These are phyloP conservation scores for Phlebiopsis gigantea DNA, from an alignment of 768 basidiomycete genomes.

Conservation along the genomic window DNA sequence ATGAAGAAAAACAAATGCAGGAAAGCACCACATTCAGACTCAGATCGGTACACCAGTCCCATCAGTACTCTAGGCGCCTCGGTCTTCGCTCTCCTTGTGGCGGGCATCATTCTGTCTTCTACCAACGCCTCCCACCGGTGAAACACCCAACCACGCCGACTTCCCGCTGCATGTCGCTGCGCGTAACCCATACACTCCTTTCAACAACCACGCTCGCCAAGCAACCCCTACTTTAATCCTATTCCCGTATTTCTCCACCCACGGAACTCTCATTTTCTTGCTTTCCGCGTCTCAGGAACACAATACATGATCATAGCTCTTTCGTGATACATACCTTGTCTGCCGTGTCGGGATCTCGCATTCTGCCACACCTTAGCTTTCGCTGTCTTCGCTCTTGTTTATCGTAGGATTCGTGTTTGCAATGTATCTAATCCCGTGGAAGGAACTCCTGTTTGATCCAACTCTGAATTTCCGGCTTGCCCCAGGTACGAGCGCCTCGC, in stretches of 20 bases:
- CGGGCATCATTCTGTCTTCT: background rate
- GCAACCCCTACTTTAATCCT: conserved; percentile 3
- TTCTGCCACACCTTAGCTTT: background rate
- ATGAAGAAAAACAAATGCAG: conserved; percentile 1
- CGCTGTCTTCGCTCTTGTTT: background rate
- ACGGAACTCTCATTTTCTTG: background rate
- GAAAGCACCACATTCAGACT: background rate
- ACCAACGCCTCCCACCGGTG: conserved; percentile 2
- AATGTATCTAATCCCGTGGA: background rate
- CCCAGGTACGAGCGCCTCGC: conserved; percentile 2
- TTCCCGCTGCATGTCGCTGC: background rate
- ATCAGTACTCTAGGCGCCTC: background rate
- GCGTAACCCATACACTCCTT: background rate
- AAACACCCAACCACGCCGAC: background rate
- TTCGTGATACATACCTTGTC: background rate
- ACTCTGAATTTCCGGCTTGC: background rate
- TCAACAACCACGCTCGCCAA: conserved; percentile 4
- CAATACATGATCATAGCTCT: background rate
- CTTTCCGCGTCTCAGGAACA: background rate
- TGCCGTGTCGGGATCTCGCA: background rate
- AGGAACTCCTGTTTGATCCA: background rate
- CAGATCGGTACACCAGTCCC: background rate
- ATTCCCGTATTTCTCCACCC: background rate
- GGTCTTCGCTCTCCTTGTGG: background rate
- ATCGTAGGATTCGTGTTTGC: background rate